A percentile compares a stretch with the other conserved stretches of the same genome.
Evolutionary conservation across 1,139 yeast species (phyloP).

Genomic region (Suhomyces choctaworum): DNA sequence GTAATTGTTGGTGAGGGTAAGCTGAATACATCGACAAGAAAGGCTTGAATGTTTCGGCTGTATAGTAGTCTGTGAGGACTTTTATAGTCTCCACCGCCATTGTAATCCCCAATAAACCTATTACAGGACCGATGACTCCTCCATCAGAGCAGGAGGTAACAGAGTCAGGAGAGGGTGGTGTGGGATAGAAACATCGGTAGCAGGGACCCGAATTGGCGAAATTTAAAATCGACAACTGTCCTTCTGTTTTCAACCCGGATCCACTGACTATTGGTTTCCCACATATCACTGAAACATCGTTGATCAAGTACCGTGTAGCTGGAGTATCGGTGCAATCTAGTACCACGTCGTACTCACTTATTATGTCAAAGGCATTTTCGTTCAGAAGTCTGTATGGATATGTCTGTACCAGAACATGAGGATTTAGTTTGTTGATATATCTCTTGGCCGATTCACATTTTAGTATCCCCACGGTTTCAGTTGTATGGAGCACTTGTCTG

Average conservation of each 20-base stretch:
- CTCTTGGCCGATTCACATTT: constrained; percentile 78
- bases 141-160: constrained; percentile 91
- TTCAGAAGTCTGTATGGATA: constrained; percentile 54
- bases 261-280: constrained; percentile 83
- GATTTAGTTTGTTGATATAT: constrained; percentile 59
- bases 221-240: constrained; percentile 79
- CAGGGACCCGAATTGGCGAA: constrained; percentile 78
- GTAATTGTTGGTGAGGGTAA: constrained; percentile 66
- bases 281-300: constrained; percentile 75
- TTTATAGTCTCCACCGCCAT: constrained; percentile 91
- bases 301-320: constrained; percentile 77
- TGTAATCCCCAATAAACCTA: constrained; percentile 83
- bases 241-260: constrained; percentile 88
- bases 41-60: constrained; percentile 57
- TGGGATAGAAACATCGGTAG: constrained; percentile 89
- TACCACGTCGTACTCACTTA: constrained; percentile 67
- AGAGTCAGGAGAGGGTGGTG: constrained; percentile 82
- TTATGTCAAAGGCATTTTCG: constrained; percentile 62
- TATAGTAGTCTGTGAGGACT: constrained; percentile 60
- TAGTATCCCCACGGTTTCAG: constrained; percentile 60
- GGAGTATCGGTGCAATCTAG: constrained; percentile 97
- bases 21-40: constrained; percentile 73
- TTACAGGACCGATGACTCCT: constrained; percentile 94
- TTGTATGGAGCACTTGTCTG: constrained; percentile 80
- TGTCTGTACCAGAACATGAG: constrained; percentile 56